Evolutionary conservation across 2,329 filamentous ascomycete genomes (phyloP).

Genomic region (Penicillium olsonii): DNA sequence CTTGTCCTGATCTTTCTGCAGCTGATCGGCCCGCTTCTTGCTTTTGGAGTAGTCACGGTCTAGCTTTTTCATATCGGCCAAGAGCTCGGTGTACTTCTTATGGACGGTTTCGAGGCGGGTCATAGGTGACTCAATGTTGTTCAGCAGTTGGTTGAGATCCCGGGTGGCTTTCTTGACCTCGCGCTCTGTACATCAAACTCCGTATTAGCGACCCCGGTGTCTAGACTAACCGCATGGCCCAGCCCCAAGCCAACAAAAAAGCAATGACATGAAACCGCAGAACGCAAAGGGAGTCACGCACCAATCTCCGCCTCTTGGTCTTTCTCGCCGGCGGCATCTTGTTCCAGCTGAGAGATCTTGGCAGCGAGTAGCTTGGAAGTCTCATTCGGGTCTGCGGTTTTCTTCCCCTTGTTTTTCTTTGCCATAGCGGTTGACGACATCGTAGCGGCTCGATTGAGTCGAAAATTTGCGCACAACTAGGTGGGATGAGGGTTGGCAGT

Average conservation of each 20-base stretch:
- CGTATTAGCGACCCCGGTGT: conserved; percentile 25
- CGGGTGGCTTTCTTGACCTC: conserved; percentile 93
- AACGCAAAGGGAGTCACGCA: conserved; percentile 50
- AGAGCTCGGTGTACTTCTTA: conserved; percentile 85
- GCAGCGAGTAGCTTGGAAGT: conserved; percentile 88
- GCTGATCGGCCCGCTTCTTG: conserved; percentile 88
- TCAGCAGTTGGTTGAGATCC: conserved; percentile 81
- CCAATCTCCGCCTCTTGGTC: conserved; percentile 96
- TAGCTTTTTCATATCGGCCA: conserved; percentile 92
- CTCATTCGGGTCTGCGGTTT: conserved; percentile 79
- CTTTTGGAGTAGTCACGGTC: conserved; percentile 94
- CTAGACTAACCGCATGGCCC: conserved; percentile 16
- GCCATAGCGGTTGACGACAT: conserved; percentile 54
- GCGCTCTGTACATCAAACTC: conserved; percentile 63
- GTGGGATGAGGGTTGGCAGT: conserved; percentile 11
- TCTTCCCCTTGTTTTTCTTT: conserved; percentile 85
- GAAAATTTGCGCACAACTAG: conserved; percentile 23
- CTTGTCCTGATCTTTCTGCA: conserved; percentile 96
- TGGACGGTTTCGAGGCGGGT: conserved; percentile 89
- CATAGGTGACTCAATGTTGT: conserved; percentile 85
- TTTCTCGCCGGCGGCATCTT: conserved; percentile 89
- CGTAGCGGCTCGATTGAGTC: conserved; percentile 12
- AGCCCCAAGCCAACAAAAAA: neutral
- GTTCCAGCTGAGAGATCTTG: conserved; percentile 92
- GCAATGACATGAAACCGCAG: neutral